Percentiles rank a stretch among this genome's conserved stretches.
Evolutionary conservation across 176 grass and related monocot genomes (phyloP).

Genomic region (Raddia guianensis): DNA sequence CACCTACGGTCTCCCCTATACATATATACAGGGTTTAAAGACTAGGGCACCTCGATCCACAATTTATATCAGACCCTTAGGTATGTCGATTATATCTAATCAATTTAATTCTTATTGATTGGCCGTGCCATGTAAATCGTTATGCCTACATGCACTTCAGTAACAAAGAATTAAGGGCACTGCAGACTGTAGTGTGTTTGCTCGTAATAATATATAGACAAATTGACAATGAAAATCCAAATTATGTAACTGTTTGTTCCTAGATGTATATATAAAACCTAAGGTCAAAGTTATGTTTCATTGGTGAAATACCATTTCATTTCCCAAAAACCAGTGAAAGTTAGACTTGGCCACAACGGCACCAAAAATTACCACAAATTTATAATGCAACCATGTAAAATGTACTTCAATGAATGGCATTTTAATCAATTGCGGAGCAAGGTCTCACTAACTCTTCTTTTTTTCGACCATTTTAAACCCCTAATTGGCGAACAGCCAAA

Average conservation of each 20-base stretch:
- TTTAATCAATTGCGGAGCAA: background rate
- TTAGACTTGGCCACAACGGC: background rate
- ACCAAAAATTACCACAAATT: too few species aligned
- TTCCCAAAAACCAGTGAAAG: background rate
- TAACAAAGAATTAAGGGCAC: background rate
- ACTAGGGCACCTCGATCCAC: background rate
- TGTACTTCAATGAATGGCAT: too few species aligned
- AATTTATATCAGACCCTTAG: conserved; percentile 29
- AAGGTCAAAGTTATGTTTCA: background rate
- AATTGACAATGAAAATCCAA: background rate
- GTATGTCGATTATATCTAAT: conserved; percentile 10
- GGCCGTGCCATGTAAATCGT: conserved; percentile 22
- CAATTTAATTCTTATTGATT: conserved; percentile 28
- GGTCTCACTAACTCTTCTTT: background rate
- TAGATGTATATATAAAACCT: background rate
- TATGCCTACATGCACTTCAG: background rate
- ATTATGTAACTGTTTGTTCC: background rate
- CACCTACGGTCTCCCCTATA: background rate
- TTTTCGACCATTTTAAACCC: background rate
- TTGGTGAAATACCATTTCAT: background rate
- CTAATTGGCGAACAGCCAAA: background rate
- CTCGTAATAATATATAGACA: background rate
- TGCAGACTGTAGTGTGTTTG: background rate
- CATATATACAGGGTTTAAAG: background rate
- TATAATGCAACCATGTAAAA: too few species aligned